Base-by-base conservation (phyloP, 208 protist genomes). In the Eutreptiella sp. region DNA sequence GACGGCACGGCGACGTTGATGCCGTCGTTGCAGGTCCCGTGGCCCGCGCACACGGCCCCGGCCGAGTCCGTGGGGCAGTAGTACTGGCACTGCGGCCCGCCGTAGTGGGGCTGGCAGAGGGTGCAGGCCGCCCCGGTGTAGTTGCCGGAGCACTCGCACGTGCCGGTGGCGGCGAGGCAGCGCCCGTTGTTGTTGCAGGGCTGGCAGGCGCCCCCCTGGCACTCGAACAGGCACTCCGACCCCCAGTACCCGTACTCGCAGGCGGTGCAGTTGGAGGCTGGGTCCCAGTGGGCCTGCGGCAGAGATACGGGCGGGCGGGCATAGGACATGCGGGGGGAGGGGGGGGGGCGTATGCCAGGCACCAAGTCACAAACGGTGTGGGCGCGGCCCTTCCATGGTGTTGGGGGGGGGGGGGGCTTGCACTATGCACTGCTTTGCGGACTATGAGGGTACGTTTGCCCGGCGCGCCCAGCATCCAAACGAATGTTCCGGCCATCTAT, bases 11-110 rank as follows among this genome's bases (percentile, higher is more conserved):
- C n/a, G n/a, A n/a, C 43, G 16, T 23, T 29, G 43, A 9, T 5
- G 7, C 58, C 58, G 21, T 64, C 58, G 50, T 11, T 43, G 53
- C 58, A 64, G 14, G 7, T 31, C 14, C 58, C 58, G 58, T 43
- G 58, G 4, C 43, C 43, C 19, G 9, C 26, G 43, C 43, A 48
- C n/a, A 24, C 9, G 7, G 16, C 23, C 9, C 19, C 16, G 16
- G 9, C 43, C 26, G 21, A 14, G 43, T 23, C 9, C 5, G 21
- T 23, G 9, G 43, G 43, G 26, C 43, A 48, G 19, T 48, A 9
- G 21, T 29, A n/a, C 19, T n/a, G 19, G 43, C 43, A 48, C 43
- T 29, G 43, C 19, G n/a, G 43, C 9, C 43, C 43, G 9, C 16
- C 16, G 43, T 48, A 48, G 9, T 48, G 7, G 19, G 26, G 19